These are phyloP conservation scores for Athelia sp. DNA, from an alignment of 1,284 basidiomycete genomes.

Conservation along the genomic window DNA sequence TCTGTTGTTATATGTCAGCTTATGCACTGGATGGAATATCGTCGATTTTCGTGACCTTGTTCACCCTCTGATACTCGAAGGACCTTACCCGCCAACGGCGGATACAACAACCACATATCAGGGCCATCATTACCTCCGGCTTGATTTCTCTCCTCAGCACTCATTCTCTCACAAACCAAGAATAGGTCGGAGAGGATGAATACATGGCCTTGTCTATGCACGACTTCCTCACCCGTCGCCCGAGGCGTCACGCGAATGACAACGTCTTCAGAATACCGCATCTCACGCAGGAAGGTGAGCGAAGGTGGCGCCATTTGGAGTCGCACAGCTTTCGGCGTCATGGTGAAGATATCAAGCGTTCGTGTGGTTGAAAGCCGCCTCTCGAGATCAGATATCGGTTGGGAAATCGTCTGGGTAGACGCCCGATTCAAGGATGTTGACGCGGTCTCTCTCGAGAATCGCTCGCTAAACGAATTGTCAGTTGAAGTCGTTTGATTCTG, in stretches of 20 bases:
- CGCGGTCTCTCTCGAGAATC: conserved; percentile 55
- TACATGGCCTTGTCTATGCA: conserved; percentile 77
- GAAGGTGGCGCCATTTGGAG: conserved; percentile 85
- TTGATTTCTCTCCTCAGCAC: conserved; percentile 51
- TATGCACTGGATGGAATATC: neutral
- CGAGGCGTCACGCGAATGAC: conserved; percentile 77
- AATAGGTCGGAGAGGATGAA: conserved; percentile 93
- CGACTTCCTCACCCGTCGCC: conserved; percentile 67
- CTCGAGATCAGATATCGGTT: conserved; percentile 77
- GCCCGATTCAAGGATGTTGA: conserved; percentile 47
- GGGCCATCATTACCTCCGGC: conserved; percentile 47
- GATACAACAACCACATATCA: conserved; percentile 94
- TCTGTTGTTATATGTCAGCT: neutral
- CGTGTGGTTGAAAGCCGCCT: conserved; percentile 71
- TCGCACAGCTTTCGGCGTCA: conserved; percentile 92
- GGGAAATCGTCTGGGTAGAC: conserved; percentile 44
- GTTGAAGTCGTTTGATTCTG: neutral
- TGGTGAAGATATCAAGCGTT: conserved; percentile 93
- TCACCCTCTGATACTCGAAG: conserved; percentile 62
- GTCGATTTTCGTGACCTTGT: neutral
- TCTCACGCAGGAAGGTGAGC: conserved; percentile 76
- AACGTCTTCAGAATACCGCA: conserved; percentile 75
- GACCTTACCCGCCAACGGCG: conserved; percentile 94
- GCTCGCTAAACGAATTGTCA: conserved; percentile 32
- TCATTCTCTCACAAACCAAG: conserved; percentile 82